Base-by-base conservation (phyloP, 805 yeast genomes). In the Kockiozyma suomiensis region DNA sequence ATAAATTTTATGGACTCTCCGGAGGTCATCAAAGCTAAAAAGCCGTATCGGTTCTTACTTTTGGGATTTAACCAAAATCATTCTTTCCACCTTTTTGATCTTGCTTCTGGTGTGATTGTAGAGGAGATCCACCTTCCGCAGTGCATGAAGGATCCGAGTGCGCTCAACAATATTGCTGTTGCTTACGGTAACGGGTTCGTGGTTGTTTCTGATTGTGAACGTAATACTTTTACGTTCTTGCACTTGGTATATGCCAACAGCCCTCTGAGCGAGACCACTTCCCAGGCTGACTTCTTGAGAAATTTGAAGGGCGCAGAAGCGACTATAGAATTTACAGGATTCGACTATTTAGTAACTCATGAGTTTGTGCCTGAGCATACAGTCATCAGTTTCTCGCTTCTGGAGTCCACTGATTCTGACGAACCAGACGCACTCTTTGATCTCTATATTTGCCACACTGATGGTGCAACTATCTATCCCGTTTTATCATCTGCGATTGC, bases 51-150 rank as follows among this genome's bases (percentile, higher is more conserved):
- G n/a, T 62, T 33, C 33, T 23, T 62, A n/a, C 61, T 62, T 10
- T 53, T 62, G 17, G 64, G 64, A 17, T 62, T 52, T 30, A 56
- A 62, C 40, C 58, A 62, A 38, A 62, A 62, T 40, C 60, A 56
- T 17, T 61, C 66, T 3, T 62, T 62, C 48, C 66, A 62, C 47
- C 25, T 62, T 13, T 62, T 45, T 50, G 65, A 60, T 52, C 41
- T 62, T 15, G 56, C 47, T 12, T 15, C 47, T 5, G 53, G 50
- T n/a, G 21, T 13, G 13, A 52, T 62, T 21, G 59, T 55, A 7
- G 47, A 61, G 43, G 66, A 62, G 51, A 32, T 62, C 33, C 59
- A 59, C 45, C 38, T 59, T 26, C 65, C 62, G 21, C 51, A 37
- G 25, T 37, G 38, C 21, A 17, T 37, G n/a, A n/a, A 41, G 5